phyloP scores from a whole-genome alignment of 805 yeast species.

The Suhomyces emberorum region DNA sequence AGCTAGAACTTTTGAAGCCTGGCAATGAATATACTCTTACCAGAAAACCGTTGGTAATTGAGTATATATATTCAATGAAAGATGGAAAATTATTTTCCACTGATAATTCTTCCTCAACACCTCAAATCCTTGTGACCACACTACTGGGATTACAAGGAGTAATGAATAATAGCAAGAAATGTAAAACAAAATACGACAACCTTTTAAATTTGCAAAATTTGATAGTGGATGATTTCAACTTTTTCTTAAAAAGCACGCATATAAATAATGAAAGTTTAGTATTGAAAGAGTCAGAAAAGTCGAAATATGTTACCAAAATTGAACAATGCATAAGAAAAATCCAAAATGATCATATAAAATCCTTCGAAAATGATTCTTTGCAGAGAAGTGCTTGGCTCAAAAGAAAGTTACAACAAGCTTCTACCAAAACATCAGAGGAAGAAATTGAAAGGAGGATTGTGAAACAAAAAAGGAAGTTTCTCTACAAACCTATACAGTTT shows the following conservation, averaged over 20 bases:
- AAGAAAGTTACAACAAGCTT: neutral
- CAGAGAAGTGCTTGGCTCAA: constrained; percentile 5
- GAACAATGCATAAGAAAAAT: constrained; percentile 10
- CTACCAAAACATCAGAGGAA: neutral
- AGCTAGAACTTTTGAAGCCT: constrained; percentile 7
- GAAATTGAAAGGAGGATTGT: constrained; percentile 9
- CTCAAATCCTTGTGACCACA: constrained; percentile 21
- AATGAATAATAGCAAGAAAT: constrained; percentile 3
- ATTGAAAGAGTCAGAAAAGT: constrained; percentile 11
- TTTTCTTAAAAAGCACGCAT: constrained; percentile 13
- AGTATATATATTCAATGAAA: constrained; percentile 10
- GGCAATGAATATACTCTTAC: constrained; percentile 9
- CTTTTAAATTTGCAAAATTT: constrained; percentile 14
- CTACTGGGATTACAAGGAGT: constrained; percentile 11
- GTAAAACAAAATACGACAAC: neutral
- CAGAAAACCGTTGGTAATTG: constrained; percentile 16
- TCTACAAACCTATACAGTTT: constrained; percentile 24
- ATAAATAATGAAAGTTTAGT: constrained; percentile 7
- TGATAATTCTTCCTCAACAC: constrained; percentile 2
- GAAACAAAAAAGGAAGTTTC: constrained; percentile 13
- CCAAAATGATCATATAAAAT: constrained; percentile 11
- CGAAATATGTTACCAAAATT: constrained; percentile 12
- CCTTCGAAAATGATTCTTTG: constrained; percentile 6
- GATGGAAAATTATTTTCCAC: constrained; percentile 1
- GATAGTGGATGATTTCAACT: constrained; percentile 23